These are phyloP conservation scores for Tricholoma sp. DNA, from an alignment of 768 basidiomycete genomes.

Conservation along the genomic window DNA sequence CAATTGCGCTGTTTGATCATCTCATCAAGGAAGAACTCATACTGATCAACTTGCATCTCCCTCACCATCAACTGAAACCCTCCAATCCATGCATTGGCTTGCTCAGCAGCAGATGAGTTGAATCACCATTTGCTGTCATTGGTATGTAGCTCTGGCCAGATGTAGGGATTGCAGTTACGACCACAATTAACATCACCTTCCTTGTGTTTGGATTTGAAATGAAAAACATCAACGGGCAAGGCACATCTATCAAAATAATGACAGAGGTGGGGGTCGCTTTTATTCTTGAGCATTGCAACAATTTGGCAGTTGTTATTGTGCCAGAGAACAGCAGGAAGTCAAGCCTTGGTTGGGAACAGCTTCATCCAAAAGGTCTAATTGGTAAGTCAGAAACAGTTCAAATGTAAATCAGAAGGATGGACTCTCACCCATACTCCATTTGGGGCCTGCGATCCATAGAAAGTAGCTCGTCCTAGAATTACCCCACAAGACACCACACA, in stretches of 20 bases:
- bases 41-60: constrained; percentile 28
- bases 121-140: constrained; percentile 30
- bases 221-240: constrained; percentile 31
- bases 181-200: constrained; percentile 20
- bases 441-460: not conserved
- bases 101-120: constrained; percentile 37
- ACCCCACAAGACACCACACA: constrained; percentile 29
- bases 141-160: constrained; percentile 32
- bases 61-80: constrained; percentile 28
- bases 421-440: not conserved
- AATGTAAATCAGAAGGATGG: constrained; percentile 10
- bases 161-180: constrained; percentile 26
- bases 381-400: not conserved
- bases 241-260: constrained; percentile 8
- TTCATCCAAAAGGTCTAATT: not conserved
- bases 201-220: constrained; percentile 30
- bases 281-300: not conserved
- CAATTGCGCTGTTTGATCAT: constrained; percentile 29
- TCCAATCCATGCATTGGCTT: constrained; percentile 38
- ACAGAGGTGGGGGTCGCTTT: not conserved
- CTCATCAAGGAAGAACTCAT: constrained; percentile 35
- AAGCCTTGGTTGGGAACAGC: not conserved
- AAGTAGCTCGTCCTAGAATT: constrained; percentile 23
- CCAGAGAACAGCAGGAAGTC: not conserved
- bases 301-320: not conserved